Percentiles rank a stretch among this genome's conserved stretches.
phyloP scores from a whole-genome alignment of 2,329 filamentous ascomycete genomes.

The Hymenoscyphus infarciens region DNA sequence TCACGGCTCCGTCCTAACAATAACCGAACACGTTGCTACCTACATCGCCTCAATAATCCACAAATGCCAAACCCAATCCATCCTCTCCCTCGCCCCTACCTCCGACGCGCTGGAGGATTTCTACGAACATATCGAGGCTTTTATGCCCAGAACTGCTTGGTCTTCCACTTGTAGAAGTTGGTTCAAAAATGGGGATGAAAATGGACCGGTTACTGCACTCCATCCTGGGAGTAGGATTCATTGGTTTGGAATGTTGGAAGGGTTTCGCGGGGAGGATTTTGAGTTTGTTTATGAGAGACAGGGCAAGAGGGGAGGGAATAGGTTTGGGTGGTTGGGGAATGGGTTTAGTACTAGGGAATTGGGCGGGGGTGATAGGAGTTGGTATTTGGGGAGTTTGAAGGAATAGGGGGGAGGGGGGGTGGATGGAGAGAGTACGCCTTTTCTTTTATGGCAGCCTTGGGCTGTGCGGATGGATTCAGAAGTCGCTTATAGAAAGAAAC shows the following conservation, averaged over 20 bases:
- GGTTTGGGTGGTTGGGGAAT: constrained; percentile 23
- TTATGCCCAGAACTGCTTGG: constrained; percentile 32
- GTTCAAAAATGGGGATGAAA: constrained; percentile 19
- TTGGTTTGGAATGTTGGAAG: constrained; percentile 23
- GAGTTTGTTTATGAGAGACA: constrained; percentile 9
- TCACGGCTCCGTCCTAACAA: constrained; percentile 35
- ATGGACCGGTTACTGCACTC: constrained; percentile 15
- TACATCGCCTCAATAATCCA: constrained; percentile 47
- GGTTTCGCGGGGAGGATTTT: constrained; percentile 21
- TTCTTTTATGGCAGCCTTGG: background rate
- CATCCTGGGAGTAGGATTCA: constrained; percentile 20
- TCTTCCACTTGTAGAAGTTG: constrained; percentile 20
- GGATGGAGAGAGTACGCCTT: no score
- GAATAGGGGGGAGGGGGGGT: background rate
- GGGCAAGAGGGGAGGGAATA: background rate
- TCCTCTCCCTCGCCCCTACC: constrained; percentile 42
- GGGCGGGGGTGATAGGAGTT: constrained; percentile 17
- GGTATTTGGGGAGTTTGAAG: constrained; percentile 19
- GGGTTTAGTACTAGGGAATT: constrained; percentile 16
- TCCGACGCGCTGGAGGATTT: constrained; percentile 36
- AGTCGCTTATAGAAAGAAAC: no score
- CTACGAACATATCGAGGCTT: constrained; percentile 30
- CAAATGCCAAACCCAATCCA: constrained; percentile 40
- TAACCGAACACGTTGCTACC: constrained; percentile 45
- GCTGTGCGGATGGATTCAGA: no score